A percentile compares a stretch with the other conserved stretches of the same genome.
phyloP scores from a whole-genome alignment of 345 rosid species.

The Dipteronia dyeriana region DNA sequence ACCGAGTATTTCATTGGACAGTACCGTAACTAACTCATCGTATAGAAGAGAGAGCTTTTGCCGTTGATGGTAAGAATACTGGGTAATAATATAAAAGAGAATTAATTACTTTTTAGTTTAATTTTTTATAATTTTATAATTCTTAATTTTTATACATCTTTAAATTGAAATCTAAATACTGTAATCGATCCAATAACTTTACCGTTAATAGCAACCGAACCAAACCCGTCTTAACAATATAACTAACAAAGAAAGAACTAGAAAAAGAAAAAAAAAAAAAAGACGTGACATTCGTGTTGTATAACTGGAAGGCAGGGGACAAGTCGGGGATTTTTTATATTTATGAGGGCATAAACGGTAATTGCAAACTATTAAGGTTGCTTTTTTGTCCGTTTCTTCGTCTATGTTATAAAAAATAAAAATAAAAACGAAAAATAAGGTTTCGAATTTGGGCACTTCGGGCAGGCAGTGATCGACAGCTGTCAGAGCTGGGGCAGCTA shows the following conservation, averaged over 20 bases:
- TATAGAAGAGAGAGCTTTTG: background rate
- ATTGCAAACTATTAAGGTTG: no score
- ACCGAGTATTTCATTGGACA: background rate
- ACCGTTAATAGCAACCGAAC: no score
- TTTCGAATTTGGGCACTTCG: background rate
- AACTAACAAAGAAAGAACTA: background rate
- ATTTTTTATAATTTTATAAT: no score
- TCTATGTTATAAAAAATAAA: no score
- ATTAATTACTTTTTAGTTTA: no score
- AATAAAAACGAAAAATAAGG: background rate
- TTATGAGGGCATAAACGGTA: background rate
- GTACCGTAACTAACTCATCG: background rate
- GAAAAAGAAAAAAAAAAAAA: background rate
- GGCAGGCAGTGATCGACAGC: constrained; percentile 1
- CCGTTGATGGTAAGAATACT: no score
- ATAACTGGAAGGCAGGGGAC: background rate
- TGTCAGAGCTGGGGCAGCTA: background rate
- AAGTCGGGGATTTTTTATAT: background rate
- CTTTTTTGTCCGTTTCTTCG: no score
- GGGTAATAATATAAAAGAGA: no score
- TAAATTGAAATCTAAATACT: no score
- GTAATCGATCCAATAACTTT: no score
- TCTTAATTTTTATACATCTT: no score
- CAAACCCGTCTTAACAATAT: background rate
- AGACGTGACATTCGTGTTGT: constrained; percentile 15